Percentiles rank a stretch among this genome's conserved stretches.
These are phyloP conservation scores for Puccinia coronata DNA, from an alignment of 1,284 basidiomycete genomes.

Conservation along the genomic window DNA sequence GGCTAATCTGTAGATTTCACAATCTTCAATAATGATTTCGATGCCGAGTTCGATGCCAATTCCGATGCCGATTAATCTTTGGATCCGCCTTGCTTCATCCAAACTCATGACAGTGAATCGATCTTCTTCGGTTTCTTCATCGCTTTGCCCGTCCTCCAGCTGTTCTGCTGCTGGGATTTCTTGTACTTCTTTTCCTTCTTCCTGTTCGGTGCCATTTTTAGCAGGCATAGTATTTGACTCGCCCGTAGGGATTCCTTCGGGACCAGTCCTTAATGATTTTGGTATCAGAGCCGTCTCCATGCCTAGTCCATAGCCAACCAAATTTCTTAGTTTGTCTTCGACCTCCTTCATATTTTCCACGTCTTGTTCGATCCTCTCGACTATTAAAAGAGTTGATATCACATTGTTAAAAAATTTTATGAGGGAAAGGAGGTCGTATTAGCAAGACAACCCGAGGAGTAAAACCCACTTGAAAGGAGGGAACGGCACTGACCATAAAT, in stretches of 20 bases:
- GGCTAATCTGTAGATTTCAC: slow-evolving; percentile 79
- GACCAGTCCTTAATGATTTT: not conserved
- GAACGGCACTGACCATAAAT: slow-evolving; percentile 70
- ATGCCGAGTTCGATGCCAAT: slow-evolving; percentile 84
- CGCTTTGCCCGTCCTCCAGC: slow-evolving; percentile 17
- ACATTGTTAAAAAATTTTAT: slow-evolving; percentile 65
- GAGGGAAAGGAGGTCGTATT: slow-evolving; percentile 74
- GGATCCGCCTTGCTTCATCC: slow-evolving; percentile 82
- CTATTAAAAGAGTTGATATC: not conserved
- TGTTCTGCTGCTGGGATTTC: slow-evolving; percentile 17
- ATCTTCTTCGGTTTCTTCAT: slow-evolving; percentile 64
- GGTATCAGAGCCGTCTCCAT: slow-evolving; percentile 38
- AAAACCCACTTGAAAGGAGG: slow-evolving; percentile 58
- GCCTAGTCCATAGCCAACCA: slow-evolving; percentile 42
- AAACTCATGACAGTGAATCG: slow-evolving; percentile 94
- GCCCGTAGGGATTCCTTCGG: not conserved
- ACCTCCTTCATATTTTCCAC: slow-evolving; percentile 44
- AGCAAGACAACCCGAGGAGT: too few relatives aligned
- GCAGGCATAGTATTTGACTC: not conserved
- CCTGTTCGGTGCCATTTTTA: not conserved
- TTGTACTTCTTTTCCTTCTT: not conserved
- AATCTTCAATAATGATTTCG: slow-evolving; percentile 88
- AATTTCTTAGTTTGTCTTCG: slow-evolving; percentile 31
- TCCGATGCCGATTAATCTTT: slow-evolving; percentile 71
- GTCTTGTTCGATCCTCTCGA: slow-evolving; percentile 25